A percentile compares a stretch with the other conserved stretches of the same genome.
Evolutionary conservation across 805 yeast genomes (phyloP).

Genomic region (Wickerhamomyces sydowiorum): DNA sequence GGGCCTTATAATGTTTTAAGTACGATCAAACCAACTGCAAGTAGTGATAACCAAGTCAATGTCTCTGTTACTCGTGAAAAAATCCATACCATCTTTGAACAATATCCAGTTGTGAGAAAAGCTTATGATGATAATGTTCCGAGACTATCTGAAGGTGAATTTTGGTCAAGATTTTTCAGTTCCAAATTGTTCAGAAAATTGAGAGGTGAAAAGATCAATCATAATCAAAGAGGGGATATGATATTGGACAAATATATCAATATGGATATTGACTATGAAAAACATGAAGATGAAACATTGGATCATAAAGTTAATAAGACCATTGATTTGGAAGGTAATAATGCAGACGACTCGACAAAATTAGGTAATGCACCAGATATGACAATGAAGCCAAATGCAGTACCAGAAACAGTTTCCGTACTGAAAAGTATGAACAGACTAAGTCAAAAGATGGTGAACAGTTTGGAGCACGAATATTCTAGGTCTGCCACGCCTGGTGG

Average conservation of each 20-base stretch:
- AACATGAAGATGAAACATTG: slow-evolving; percentile 35
- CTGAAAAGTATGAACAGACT: slow-evolving; percentile 86
- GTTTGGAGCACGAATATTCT: slow-evolving; percentile 38
- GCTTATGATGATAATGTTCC: slow-evolving; percentile 94
- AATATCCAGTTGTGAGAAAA: slow-evolving; percentile 83
- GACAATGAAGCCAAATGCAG: slow-evolving; percentile 67
- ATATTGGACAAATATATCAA: slow-evolving; percentile 79
- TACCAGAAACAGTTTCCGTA: slow-evolving; percentile 65
- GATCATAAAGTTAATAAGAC: slow-evolving; percentile 55
- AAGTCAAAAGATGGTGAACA: slow-evolving; percentile 72
- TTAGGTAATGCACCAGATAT: slow-evolving; percentile 81
- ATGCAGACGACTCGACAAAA: slow-evolving; percentile 69
- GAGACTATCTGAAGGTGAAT: slow-evolving; percentile 79
- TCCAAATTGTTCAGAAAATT: slow-evolving; percentile 82
- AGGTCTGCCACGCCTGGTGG: slow-evolving; percentile 28
- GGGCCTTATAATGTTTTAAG: slow-evolving; percentile 94
- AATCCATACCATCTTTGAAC: slow-evolving; percentile 83
- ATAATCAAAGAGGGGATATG: slow-evolving; percentile 76
- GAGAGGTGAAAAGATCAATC: slow-evolving; percentile 79
- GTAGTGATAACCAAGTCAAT: slow-evolving; percentile 88
- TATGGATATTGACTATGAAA: slow-evolving; percentile 54
- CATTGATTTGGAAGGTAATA: slow-evolving; percentile 76
- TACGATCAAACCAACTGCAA: slow-evolving; percentile 90
- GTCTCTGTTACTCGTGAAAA: slow-evolving; percentile 89
- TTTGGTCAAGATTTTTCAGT: slow-evolving; percentile 94